phyloP scores from a whole-genome alignment of 331 rosid genomes.

The Saraca asoca region DNA sequence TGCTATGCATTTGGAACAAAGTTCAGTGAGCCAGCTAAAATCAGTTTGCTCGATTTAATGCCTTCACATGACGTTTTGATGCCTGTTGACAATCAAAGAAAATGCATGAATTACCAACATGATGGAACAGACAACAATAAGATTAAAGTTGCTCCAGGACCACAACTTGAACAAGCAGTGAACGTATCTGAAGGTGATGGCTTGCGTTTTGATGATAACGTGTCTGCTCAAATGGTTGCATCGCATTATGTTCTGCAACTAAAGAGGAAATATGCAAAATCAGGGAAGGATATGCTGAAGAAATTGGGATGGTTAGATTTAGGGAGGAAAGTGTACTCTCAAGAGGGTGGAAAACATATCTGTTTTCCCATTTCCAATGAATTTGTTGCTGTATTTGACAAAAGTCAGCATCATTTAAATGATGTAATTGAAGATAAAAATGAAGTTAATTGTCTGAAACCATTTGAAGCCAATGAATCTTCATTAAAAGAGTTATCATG shows the following conservation, averaged over 20 bases:
- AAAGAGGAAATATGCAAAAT: constrained; percentile 71
- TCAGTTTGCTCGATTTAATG: constrained; percentile 53
- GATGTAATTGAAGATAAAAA: constrained; percentile 45
- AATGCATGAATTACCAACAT: constrained; percentile 27
- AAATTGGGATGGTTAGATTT: constrained; percentile 89
- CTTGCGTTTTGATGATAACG: constrained; percentile 36
- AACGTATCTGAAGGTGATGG: constrained; percentile 43
- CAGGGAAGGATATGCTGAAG: constrained; percentile 83
- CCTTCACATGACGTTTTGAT: constrained; percentile 39
- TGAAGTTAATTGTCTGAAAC: constrained; percentile 40
- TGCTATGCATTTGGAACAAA: constrained; percentile 97
- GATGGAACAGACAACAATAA: constrained; percentile 38
- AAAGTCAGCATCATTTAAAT: constrained; percentile 38
- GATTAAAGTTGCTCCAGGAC: constrained; percentile 33
- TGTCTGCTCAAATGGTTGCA: constrained; percentile 30
- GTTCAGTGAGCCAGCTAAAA: constrained; percentile 83
- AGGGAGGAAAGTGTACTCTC: constrained; percentile 66
- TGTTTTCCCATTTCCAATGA: constrained; percentile 65
- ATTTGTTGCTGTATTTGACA: constrained; percentile 47
- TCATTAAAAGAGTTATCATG: constrained; percentile 42
- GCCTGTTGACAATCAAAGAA: constrained; percentile 36
- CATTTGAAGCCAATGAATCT: constrained; percentile 35
- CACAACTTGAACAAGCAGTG: constrained; percentile 32
- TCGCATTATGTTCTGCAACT: constrained; percentile 64
- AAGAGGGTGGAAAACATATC: constrained; percentile 60